Conservation (phyloP, 192 early-diverging fungal species). For the Backusella tarrabulga region DNA sequence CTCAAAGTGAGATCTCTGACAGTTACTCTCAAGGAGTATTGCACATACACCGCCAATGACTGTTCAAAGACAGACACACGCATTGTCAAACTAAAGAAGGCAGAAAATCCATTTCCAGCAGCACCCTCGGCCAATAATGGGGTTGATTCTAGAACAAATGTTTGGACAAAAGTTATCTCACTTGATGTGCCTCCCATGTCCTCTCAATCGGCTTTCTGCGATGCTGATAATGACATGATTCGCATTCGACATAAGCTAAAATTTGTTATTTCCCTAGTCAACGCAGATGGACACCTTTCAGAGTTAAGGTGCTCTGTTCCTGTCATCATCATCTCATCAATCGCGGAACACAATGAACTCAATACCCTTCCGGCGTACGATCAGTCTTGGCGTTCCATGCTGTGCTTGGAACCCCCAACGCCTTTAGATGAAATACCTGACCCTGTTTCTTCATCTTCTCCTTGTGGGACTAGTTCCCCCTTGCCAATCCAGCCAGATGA, state of each 20-base stretch:
- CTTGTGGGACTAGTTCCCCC: neutral
- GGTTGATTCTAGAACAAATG: neutral
- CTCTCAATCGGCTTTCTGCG: constrained; percentile 19
- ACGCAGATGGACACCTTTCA: constrained; percentile 34
- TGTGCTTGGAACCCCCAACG: neutral
- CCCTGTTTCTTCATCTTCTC: neutral
- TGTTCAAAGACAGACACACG: constrained; percentile 26
- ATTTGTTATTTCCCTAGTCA: constrained; percentile 32
- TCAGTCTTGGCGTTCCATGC: constrained; percentile 25
- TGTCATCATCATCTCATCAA: constrained; percentile 33
- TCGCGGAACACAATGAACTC: constrained; percentile 21
- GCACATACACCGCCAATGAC: constrained; percentile 40
- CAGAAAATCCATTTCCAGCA: neutral
- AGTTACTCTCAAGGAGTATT: constrained; percentile 56
- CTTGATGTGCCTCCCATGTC: constrained; percentile 20
- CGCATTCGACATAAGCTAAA: constrained; percentile 36
- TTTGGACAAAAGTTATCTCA: neutral
- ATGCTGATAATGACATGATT: constrained; percentile 42
- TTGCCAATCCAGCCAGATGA: neutral
- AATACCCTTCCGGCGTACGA: constrained; percentile 33
- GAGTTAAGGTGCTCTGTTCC: constrained; percentile 37
- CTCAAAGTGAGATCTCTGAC: constrained; percentile 44
- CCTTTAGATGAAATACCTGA: neutral
- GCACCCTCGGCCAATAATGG: neutral
- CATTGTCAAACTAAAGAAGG: neutral